phyloP scores from a whole-genome alignment of 805 yeast species.

The Cyberlindnera saturnus region DNA sequence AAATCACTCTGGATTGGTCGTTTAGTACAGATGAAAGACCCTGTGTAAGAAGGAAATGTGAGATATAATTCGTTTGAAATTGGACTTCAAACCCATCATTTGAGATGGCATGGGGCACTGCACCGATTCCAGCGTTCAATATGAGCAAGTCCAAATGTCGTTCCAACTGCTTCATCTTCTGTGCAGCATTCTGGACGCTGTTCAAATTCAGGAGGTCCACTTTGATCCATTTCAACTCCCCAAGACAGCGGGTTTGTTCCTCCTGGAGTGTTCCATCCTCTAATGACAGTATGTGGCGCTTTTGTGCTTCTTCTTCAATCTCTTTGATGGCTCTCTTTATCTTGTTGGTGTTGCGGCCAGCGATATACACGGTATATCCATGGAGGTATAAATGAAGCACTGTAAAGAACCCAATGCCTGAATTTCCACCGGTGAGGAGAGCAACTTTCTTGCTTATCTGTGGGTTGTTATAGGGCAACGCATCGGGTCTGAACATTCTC shows the following conservation, averaged over 20 bases:
- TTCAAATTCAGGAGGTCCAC: conserved; percentile 44
- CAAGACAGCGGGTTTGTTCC: conserved; percentile 29
- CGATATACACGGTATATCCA: conserved; percentile 70
- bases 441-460: conserved; percentile 51
- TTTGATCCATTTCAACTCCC: conserved; percentile 46
- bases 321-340: conserved; percentile 53
- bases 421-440: conserved; percentile 74
- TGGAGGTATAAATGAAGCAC: conserved; percentile 72
- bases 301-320: conserved; percentile 46
- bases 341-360: conserved; percentile 57
- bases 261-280: background rate
- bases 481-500: conserved; percentile 29
- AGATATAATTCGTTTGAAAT: conserved; percentile 69
- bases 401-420: conserved; percentile 76
- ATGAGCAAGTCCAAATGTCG: conserved; percentile 51
- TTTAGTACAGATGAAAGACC: conserved; percentile 40
- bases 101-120: conserved; percentile 60
- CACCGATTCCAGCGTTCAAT: conserved; percentile 79
- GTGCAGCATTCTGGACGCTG: conserved; percentile 44
- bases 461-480: conserved; percentile 60
- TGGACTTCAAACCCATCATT: conserved; percentile 73
- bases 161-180: conserved; percentile 41
- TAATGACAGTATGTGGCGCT: conserved; percentile 4
- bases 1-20: conserved; percentile 30
- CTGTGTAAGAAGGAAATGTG: conserved; percentile 68